Conservation (phyloP, 2,329 filamentous ascomycete genomes). For the Phaeosphaeria sp. region DNA sequence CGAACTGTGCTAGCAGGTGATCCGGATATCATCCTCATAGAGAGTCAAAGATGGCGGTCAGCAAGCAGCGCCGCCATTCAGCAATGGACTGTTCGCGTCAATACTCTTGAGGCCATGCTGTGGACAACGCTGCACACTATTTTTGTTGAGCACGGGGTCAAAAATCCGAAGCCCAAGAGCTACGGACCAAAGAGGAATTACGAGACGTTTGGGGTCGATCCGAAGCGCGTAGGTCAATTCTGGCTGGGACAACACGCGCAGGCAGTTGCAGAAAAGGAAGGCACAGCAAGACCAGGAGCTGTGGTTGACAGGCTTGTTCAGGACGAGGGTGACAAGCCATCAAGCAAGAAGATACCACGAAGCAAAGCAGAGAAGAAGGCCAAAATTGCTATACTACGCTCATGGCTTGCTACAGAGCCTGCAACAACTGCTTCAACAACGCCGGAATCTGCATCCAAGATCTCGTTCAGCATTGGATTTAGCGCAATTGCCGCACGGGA, state of each 20-base stretch:
- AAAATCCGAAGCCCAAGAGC: neutral
- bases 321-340: neutral
- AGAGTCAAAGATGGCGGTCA: constrained; percentile 69
- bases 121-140: constrained; percentile 63
- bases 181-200: constrained; percentile 3
- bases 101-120: constrained; percentile 81
- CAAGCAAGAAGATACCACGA: constrained; percentile 45
- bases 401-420: constrained; percentile 33
- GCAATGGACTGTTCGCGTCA: constrained; percentile 85
- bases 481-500: constrained; percentile 9
- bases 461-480: constrained; percentile 21
- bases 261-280: constrained; percentile 4
- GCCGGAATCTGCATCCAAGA: constrained; percentile 11
- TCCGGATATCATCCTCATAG: constrained; percentile 75
- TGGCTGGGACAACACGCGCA: constrained; percentile 36
- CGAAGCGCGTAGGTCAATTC: constrained; percentile 46
- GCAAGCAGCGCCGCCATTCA: constrained; percentile 69
- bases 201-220: constrained; percentile 40
- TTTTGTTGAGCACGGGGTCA: neutral
- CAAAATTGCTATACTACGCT: constrained; percentile 67
- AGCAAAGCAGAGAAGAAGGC: constrained; percentile 59
- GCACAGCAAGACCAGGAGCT: neutral
- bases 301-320: neutral
- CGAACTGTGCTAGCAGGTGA: constrained; percentile 58
- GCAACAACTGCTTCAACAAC: constrained; percentile 12